Evolutionary conservation across 1,284 basidiomycete species (phyloP), one percentile per base, ranked within the genome.

Genomic region (Wolfiporia cocos): DNA sequence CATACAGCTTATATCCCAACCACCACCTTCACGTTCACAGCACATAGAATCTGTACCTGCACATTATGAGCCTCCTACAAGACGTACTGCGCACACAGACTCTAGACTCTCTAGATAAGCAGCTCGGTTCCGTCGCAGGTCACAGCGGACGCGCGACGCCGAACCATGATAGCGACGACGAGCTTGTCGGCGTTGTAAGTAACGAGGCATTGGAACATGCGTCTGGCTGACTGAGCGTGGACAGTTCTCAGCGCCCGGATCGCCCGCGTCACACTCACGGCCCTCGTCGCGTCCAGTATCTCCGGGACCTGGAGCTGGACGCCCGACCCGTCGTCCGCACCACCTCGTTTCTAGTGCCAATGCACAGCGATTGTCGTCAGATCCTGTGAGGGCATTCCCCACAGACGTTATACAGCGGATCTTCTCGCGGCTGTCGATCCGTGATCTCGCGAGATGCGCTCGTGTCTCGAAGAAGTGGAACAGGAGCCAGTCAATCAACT

Each of bases 401-500:
- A 92, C 89, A 2, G 84, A 90, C 48, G 54, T 92, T 10, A 80
- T 82, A 0, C 89, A 92, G 52, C 68, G 74, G 20, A 78, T 93
- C 43, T 92, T 94, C 57, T 62, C 74, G 2, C 63, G 65, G 43
- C 68, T 95, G 3, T 63, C 74, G n/a, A 67, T 86, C 30, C 64
- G 64, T 41, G 78, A 88, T 41, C 74, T 95, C 23, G 82, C 86
- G 2, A 72, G 74, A 32, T 92, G 88, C 54, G 76, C 89, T 19
- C 65, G 82, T 34, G 89, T 94, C 4, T 90, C 80, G 41, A 81
- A 75, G 63, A 86, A 90, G 61, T 95, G 91, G 91, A 76, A 73
- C 48, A 81, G 80, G 62, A 91, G 87, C 49, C 88, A 92, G 64
- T 88, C 89, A 0, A 59, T 94, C 44, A 95, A 95, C 62, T 92